Evolutionary conservation across 1,284 basidiomycete genomes (phyloP).

Genomic region (Stygiomarasmius scandens): DNA sequence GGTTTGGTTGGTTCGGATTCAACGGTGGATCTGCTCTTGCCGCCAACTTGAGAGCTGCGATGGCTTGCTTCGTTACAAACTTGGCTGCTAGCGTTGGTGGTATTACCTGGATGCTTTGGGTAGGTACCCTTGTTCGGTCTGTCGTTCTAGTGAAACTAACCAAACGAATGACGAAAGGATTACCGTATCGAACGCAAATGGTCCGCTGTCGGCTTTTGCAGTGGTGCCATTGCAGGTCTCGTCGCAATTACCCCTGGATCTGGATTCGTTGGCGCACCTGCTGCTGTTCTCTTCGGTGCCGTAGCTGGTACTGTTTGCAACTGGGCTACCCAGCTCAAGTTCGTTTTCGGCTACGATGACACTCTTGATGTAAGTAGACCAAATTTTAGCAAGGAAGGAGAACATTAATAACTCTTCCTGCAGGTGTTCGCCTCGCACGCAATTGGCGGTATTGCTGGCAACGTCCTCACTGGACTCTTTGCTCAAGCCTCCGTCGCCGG

Average conservation of each 20-base stretch:
- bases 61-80: conserved; percentile 94
- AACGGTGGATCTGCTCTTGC: conserved; percentile 86
- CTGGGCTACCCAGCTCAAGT: conserved; percentile 94
- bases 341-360: conserved; percentile 74
- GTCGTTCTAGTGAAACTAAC: neutral
- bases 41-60: conserved; percentile 86
- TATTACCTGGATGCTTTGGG: conserved; percentile 93
- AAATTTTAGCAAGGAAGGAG: too few relatives aligned
- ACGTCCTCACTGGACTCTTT: conserved; percentile 86
- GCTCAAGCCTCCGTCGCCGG: conserved; percentile 47
- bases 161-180: too few relatives aligned
- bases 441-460: conserved; percentile 88
- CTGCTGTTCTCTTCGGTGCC: conserved; percentile 85
- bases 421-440: conserved; percentile 90
- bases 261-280: conserved; percentile 44
- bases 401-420: too few relatives aligned
- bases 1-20: conserved; percentile 98
- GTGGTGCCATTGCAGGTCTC: conserved; percentile 89
- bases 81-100: conserved; percentile 85
- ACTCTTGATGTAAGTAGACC: conserved; percentile 79
- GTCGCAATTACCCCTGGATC: conserved; percentile 64
- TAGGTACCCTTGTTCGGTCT: conserved; percentile 23
- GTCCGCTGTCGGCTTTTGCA: conserved; percentile 95
- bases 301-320: conserved; percentile 87
- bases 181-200: conserved; percentile 92